Base-by-base conservation (phyloP, 306 rosid species). In the Begonia loranthoides region DNA sequence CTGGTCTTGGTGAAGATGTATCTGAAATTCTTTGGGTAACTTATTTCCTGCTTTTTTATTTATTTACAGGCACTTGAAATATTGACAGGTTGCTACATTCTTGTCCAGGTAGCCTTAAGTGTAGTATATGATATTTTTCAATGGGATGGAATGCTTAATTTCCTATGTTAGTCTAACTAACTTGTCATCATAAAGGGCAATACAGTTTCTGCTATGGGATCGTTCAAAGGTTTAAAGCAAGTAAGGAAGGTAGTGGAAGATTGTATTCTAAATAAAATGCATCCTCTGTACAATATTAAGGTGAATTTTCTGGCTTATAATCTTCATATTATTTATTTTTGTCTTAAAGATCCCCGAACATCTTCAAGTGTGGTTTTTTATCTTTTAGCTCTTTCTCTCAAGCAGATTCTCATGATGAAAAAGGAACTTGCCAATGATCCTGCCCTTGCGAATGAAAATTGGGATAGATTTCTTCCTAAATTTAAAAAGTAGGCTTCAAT, bases 391-490 rank as follows among this genome's bases (percentile, higher is more conserved):
- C 17, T 48, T 17, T 12, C 4, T 66, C 33, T 10, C 57, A 13
- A 50, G 54, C 60, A 90, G 95, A 65, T 82, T 67, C 94, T 90
- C 56, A 89, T 85, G 95, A 73, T 82, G 83, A 82, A 55, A 75
- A 90, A 78, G 62, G 97, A 89, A 70, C 97, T 89, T 56, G 97
- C 77, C 63, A 89, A 82, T 69, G 80, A 89, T 74, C 97, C 95
- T n/a, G 72, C 82, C 17, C 82, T 89, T 45, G 90, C 83, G 6
- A 17, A 76, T 2, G 97, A 89, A 72, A 89, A 66, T 55, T 89
- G 97, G 97, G 95, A 85, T 63, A 75, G 97, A 69, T 90, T 90
- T 80, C 95, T 85, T 70, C 95, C 95, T 6, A 85, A 79, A 52
- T 90, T 85, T 70, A 85, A 85, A 55, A 90, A 80, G 97, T 90